Conservation (phyloP, 208 protist genomes). For the Acanthamoeba sp. region DNA sequence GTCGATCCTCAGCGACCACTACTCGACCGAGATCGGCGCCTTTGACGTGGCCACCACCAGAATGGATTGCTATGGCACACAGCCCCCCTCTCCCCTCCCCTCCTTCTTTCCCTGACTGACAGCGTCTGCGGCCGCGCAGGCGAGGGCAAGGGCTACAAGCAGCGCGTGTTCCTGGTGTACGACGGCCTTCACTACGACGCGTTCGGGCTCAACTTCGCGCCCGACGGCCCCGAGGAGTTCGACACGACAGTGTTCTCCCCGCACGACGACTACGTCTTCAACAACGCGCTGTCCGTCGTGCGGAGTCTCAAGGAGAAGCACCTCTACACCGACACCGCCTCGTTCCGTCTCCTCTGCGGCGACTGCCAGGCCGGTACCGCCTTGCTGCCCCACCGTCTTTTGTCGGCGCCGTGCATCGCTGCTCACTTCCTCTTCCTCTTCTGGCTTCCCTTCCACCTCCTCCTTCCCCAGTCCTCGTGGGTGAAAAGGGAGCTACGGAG, state of each 20-base stretch:
- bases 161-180: slow-evolving; percentile 18
- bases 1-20: slow-evolving; percentile 73
- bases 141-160: slow-evolving; percentile 13
- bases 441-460: background rate
- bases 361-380: slow-evolving; percentile 6
- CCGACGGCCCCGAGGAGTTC: slow-evolving; percentile 19
- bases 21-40: slow-evolving; percentile 72
- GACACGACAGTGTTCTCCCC: slow-evolving; percentile 67
- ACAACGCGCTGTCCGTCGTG: slow-evolving; percentile 12
- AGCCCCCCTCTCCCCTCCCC: background rate
- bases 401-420: background rate
- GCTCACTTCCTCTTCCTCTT: background rate
- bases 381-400: background rate
- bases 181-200: slow-evolving; percentile 74
- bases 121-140: background rate
- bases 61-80: slow-evolving; percentile 72
- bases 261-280: background rate
- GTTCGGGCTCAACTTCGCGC: background rate
- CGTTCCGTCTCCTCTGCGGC: slow-evolving; percentile 19
- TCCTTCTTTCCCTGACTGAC: background rate
- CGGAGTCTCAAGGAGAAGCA: slow-evolving; percentile 27
- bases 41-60: slow-evolving; percentile 70
- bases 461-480: slow-evolving; percentile 20
- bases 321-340: slow-evolving; percentile 57
- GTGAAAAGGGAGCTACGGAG: slow-evolving; percentile 58